Evolutionary conservation across 2,329 filamentous ascomycete species (phyloP), one percentile per base, ranked within the genome.

Genomic region (Clonostachys rosea): DNA sequence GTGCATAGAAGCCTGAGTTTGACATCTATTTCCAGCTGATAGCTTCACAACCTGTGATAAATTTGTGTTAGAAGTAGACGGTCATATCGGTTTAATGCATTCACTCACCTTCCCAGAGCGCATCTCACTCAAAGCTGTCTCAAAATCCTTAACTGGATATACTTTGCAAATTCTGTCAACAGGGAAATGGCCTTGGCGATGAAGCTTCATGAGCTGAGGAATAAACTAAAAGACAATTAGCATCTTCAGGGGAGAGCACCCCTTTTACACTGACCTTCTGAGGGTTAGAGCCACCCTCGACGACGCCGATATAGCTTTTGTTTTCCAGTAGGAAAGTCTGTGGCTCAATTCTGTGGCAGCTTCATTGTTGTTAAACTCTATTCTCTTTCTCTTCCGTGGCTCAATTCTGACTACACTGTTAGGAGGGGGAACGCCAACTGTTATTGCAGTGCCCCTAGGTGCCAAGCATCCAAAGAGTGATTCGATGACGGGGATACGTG

Each of bases 241-340:
- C 6, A 30, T 30, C 24, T 30, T 30, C 24, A 30, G 24, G 2
- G 9, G 24, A 10, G 10, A 13, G 5, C 9, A 34, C 16, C 3
- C 33, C 16, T 17, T 16, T n/a, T 30, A 40, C 20, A 44, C 41
- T 7, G 16, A 45, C 46, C 48, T 49, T 42, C 34, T 48, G 46
- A 6, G 56, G 56, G 20, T 54, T 50, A 4, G 54, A 40, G n/a
- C 37, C 47, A 2, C 57, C 58, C 40, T 59, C 56, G 34, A 60
- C 56, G 3, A 57, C 54, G 36, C 59, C 59, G 36, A 60, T 44
- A 16, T 61, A 18, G 10, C 51, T 53, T 35, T 61, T 60, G 45
- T 54, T 58, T 20, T 45, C 49, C 30, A 53, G 42, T 48, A 61
- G 49, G 6, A 58, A 42, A 8, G 51, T 49, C 20, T 56, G 35